Evolutionary conservation across 2,329 filamentous ascomycete genomes (phyloP), one percentile per base, ranked within the genome.

Genomic region (Chaetomiaceae sp.): DNA sequence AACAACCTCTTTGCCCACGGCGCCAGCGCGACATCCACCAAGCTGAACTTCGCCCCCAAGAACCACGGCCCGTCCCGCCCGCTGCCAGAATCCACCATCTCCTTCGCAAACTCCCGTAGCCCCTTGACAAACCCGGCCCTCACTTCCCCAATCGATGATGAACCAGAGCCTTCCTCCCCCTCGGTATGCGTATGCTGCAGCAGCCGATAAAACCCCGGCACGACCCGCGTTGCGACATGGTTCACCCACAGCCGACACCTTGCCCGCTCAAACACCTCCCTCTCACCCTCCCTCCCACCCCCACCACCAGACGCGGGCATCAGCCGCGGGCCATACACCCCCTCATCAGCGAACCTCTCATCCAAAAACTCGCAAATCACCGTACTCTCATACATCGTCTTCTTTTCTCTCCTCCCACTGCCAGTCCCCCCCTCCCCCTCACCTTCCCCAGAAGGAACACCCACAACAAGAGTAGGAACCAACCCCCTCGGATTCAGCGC

Each of bases 361-460:
- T 92, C 83, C 1, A 92, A 73, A 58, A 87, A 92, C 64, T 90
- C 86, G 67, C 82, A 83, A 33, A 92, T 75, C 41, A 91, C 78
- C 7, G 73, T 79, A 61, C 82, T 87, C 65, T 92, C 86, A 59
- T 86, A 89, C 6, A 91, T 71, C 0, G 85, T 80, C 62, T 61
- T 27, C 65, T 66, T 2, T 58, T 20, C 62, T 27, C 65, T 66
- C 2, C 58, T 20, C 7, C 4, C 10, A 3, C 8, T 37, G 9
- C 44, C 23, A 23, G 2, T 10, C 33, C 20, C 7, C 12, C 7
- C 12, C n/a, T n/a, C n/a, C n/a, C 51, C 27, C 9, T 16, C n/a
- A n/a, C n/a, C n/a, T n/a, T n/a, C n/a, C n/a, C n/a, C n/a, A n/a
- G n/a, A n/a, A n/a, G n/a, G n/a, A 20, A 45, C 54, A 0, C 73